A percentile compares a stretch with the other conserved stretches of the same genome.
phyloP scores from a whole-genome alignment of 2,329 filamentous ascomycete genomes.

The Chrysoporthe cubensis region DNA sequence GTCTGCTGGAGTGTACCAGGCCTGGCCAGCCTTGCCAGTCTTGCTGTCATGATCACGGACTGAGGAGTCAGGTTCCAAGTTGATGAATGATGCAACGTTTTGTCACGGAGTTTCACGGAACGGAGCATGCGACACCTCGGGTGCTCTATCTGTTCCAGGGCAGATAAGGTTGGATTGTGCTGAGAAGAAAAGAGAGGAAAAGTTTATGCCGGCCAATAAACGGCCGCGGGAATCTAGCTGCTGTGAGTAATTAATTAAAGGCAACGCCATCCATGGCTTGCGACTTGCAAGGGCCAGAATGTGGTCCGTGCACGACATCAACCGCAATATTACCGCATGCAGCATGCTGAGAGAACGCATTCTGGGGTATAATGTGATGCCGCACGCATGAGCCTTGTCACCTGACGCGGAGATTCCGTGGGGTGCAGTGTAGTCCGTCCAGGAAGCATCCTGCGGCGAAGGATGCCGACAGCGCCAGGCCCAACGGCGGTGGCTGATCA shows the following conservation, averaged over 20 bases:
- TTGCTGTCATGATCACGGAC: neutral
- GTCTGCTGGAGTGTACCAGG: neutral
- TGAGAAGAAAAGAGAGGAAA: too few relatives aligned
- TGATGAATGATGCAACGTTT: neutral
- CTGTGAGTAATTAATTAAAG: too few relatives aligned
- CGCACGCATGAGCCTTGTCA: neutral
- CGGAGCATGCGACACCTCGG: too few relatives aligned
- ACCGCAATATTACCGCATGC: slow-evolving; percentile 1
- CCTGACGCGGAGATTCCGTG: neutral
- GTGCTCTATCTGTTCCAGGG: too few relatives aligned
- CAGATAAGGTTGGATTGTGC: too few relatives aligned
- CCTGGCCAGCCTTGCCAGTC: neutral
- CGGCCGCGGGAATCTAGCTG: too few relatives aligned
- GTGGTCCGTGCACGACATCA: too few relatives aligned
- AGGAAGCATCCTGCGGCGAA: neutral
- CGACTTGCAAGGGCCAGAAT: too few relatives aligned
- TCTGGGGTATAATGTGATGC: neutral
- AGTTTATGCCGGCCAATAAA: too few relatives aligned
- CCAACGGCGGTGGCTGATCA: neutral
- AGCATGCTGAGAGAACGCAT: neutral
- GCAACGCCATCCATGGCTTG: too few relatives aligned
- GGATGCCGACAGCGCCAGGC: neutral
- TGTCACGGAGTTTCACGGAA: neutral
- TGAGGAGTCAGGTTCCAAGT: neutral
- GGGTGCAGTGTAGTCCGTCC: neutral